Percentiles rank a stretch among this genome's conserved stretches.
Evolutionary conservation across 2,329 filamentous ascomycete genomes (phyloP).

Genomic region (Exophiala oligosperma): DNA sequence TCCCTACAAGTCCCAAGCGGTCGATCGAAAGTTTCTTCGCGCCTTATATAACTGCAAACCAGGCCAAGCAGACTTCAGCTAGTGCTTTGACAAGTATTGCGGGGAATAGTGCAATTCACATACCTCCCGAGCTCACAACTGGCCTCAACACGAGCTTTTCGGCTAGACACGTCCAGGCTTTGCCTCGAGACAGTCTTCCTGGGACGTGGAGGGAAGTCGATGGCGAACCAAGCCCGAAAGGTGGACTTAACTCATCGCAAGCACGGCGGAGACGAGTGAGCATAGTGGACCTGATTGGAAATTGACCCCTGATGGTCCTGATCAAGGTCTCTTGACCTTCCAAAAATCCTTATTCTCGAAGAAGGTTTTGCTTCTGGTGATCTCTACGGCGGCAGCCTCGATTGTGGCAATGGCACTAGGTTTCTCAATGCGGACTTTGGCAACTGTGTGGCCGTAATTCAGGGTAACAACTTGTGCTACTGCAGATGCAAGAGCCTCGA

Average conservation of each 20-base stretch:
- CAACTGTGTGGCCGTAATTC: conserved; percentile 45
- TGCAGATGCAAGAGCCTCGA: conserved; percentile 52
- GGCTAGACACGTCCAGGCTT: conserved; percentile 27
- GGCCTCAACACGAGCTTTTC: conserved; percentile 4
- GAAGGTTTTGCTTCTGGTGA: conserved; percentile 47
- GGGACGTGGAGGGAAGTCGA: conserved; percentile 36
- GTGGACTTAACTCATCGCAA: not conserved
- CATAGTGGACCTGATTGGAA: conserved; percentile 27
- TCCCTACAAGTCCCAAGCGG: not conserved
- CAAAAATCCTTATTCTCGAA: conserved; percentile 38
- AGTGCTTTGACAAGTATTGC: not conserved
- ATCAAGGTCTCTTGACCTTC: conserved; percentile 29
- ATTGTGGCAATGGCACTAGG: conserved; percentile 53
- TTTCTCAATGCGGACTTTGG: conserved; percentile 51
- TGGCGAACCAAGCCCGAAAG: conserved; percentile 16
- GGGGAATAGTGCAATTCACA: not conserved
- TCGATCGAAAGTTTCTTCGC: conserved; percentile 22
- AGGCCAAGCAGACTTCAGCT: not conserved
- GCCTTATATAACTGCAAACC: conserved; percentile 10
- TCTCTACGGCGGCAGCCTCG: conserved; percentile 49
- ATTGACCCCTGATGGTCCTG: not conserved
- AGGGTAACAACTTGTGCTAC: conserved; percentile 48
- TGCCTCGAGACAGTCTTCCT: conserved; percentile 36
- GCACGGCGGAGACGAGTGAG: conserved; percentile 20
- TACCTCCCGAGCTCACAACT: conserved; percentile 8